phyloP scores from a whole-genome alignment of 2,329 filamentous ascomycete genomes.

The Phoma sp. region DNA sequence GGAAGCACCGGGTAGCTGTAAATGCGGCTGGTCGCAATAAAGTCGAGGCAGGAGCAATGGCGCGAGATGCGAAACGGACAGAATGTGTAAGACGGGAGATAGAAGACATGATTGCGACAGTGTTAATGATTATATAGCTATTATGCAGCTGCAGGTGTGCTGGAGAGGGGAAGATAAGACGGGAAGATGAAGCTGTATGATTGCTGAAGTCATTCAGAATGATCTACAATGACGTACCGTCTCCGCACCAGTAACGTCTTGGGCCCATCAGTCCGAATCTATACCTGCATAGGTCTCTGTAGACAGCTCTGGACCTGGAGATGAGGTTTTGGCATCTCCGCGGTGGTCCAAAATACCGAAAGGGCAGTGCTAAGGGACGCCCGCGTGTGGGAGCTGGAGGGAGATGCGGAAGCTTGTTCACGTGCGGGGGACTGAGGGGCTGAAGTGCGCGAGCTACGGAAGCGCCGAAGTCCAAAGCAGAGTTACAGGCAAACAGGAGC shows the following conservation, averaged over 20 bases:
- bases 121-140: conserved; percentile 20
- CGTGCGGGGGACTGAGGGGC: conserved; percentile 5
- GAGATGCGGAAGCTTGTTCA: conserved; percentile 3
- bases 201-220: conserved; percentile 11
- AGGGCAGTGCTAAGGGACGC: neutral
- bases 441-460: neutral
- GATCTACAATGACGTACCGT: conserved; percentile 18
- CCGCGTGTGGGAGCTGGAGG: conserved; percentile 1
- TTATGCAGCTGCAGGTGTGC: conserved; percentile 18
- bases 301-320: neutral
- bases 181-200: conserved; percentile 20
- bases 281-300: neutral
- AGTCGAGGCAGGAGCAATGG: conserved; percentile 33
- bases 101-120: conserved; percentile 31
- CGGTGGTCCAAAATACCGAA: neutral
- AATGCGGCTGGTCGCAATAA: conserved; percentile 27
- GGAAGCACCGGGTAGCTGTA: conserved; percentile 35
- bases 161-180: conserved; percentile 24
- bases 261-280: conserved; percentile 12
- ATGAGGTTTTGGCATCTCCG: neutral
- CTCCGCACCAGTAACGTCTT: conserved; percentile 13
- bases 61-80: conserved; percentile 38
- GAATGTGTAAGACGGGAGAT: conserved; percentile 39
- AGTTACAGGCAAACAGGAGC: neutral
- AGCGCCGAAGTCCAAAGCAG: neutral